Base-by-base conservation (phyloP, 768 basidiomycete species). In the Mycena vitilis region DNA sequence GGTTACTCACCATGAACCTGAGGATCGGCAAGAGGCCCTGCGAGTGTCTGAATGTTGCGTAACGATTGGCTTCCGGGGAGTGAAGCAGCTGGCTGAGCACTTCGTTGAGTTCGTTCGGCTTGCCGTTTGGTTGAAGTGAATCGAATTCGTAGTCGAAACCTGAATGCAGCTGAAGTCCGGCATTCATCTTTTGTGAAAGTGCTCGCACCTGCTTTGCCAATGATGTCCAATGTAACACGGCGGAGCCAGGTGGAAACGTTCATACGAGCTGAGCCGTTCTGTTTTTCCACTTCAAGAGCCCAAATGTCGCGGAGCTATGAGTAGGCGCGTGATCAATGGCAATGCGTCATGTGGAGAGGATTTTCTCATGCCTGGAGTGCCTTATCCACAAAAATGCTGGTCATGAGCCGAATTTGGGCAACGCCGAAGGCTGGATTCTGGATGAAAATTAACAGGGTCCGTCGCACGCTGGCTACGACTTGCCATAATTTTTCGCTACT, bases 341-440 rank as follows among this genome's bases (percentile, higher is more conserved):
- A 15, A 6, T 1, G 2, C 11, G 25, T 4, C 1, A 25, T 4
- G 48, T 8, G 15, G 4, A 22, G 13, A 30, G 8, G 45, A 54
- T 16, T 11, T 25, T 11, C 2, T 25, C 30, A 25, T 44, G 82
- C 84, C 70, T 76, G 68, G 6, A 76, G 59, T 0, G 83, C 70
- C 65, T 83, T 83, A 2, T 76, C 77, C 7, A 82, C 58, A 80
- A 85, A 58, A 16, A 81, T 78, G 1, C 75, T 74, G 0, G 81
- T 81, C 5, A 84, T 51, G 15, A 76, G 79, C 1, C 83, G 78
- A 42, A 86, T 79, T 65, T 85, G 85, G 1, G 76, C 74, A 2
- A 78, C 77, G 4, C 84, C 81, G 52, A 86, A 86, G 2, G 83
- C 83, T 6, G 83, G 85, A 57, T 85, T 86, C 84, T 83, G 47